Evolutionary conservation across 306 rosid species (phyloP), one percentile per base, ranked within the genome.

Genomic region (Ceratonia siliqua): DNA sequence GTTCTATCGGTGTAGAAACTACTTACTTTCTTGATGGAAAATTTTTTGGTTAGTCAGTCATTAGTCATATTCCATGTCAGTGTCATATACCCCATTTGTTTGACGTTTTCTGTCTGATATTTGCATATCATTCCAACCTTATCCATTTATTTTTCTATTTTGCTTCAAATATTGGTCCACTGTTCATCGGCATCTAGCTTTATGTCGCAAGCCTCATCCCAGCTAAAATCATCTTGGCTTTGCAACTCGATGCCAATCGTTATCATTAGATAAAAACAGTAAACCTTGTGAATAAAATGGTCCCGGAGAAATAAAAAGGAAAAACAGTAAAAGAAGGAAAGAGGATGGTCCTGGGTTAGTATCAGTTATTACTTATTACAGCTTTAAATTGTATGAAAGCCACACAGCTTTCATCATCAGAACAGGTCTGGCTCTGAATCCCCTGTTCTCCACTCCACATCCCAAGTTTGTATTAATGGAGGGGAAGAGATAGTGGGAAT

Each of bases 41-140:
- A 41, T 0, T 10, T 3, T 9, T 10, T 41, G 1, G 2, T 30
- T 30, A 30, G n/a, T n/a, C n/a, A 2, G 2, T 33, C 38, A 33
- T 33, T 33, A 7, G 24, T 20, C 42, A 11, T 17, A 62, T 71
- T 71, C 56, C 22, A 71, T 24, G 67, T 56, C 76, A n/a, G 33
- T 25, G 57, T 28, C 38, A 30, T 1, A 54, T 28, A 69, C 6
- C 25, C 53, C 11, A 13, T 1, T 27, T 59, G 24, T 21, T 56
- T 53, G 54, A 62, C 42, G 39, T 70, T 49, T 50, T 61, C 22
- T 46, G 13, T 20, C 52, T 22, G 6, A 20, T 66, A 8, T 24
- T 21, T 57, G 54, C 52, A 22, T 27, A 33, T 39, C 4, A 56
- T 56, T 39, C 12, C 5, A 62, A 55, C 42, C 39, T 28, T 8